phyloP scores from a whole-genome alignment of 2,329 filamentous ascomycete genomes.

The Phoma sp. region DNA sequence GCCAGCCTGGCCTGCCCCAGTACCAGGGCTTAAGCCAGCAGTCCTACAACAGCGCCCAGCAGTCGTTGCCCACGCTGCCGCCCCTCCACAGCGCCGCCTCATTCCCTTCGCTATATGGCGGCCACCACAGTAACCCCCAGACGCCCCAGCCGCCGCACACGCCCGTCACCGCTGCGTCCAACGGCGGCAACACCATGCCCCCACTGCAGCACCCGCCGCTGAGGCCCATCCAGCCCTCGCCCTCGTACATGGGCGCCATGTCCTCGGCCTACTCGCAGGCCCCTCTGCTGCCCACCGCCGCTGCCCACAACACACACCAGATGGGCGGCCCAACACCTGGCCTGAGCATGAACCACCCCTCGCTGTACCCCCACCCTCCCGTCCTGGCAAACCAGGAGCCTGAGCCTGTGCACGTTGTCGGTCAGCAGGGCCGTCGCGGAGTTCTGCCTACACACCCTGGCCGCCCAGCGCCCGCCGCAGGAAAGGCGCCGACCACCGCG shows the following conservation, averaged over 20 bases:
- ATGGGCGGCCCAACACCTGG: slow-evolving; percentile 46
- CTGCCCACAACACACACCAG: slow-evolving; percentile 44
- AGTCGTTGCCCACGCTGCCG: slow-evolving; percentile 44
- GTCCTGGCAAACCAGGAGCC: slow-evolving; percentile 52
- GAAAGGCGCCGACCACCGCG: slow-evolving; percentile 84
- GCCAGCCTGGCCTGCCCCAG: slow-evolving; percentile 43
- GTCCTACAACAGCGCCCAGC: slow-evolving; percentile 39
- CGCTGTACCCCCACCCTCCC: slow-evolving; percentile 47
- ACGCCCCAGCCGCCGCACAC: slow-evolving; percentile 48
- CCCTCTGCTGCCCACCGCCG: slow-evolving; percentile 41
- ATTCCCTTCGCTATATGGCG: slow-evolving; percentile 42
- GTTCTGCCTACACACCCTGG: slow-evolving; percentile 91
- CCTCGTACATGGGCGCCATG: slow-evolving; percentile 40
- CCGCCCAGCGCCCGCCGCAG: slow-evolving; percentile 76
- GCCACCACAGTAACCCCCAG: slow-evolving; percentile 48
- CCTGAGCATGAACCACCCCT: slow-evolving; percentile 45
- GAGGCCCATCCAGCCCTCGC: slow-evolving; percentile 47
- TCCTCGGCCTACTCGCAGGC: slow-evolving; percentile 46
- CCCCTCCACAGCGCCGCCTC: slow-evolving; percentile 42
- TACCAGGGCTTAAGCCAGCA: slow-evolving; percentile 42
- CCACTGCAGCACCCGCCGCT: slow-evolving; percentile 48
- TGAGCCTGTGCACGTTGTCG: slow-evolving; percentile 88
- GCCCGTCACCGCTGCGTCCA: slow-evolving; percentile 42
- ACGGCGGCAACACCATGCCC: slow-evolving; percentile 40
- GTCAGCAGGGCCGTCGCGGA: slow-evolving; percentile 89